These are phyloP conservation scores for Pseudonitzschia multistriata DNA, from an alignment of 108 stramenopile genomes.

Conservation along the genomic window DNA sequence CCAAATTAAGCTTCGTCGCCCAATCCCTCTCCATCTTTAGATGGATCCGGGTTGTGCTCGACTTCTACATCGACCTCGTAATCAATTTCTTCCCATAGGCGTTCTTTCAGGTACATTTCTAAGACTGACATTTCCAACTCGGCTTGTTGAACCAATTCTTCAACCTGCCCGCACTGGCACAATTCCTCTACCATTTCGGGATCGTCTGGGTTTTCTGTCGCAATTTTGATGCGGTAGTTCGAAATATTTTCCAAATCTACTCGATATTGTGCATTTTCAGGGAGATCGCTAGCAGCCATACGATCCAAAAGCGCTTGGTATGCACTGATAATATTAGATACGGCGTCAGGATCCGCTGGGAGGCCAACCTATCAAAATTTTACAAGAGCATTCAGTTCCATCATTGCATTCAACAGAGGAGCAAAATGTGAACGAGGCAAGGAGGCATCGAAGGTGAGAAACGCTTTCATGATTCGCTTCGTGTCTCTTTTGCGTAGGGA, in stretches of 20 bases:
- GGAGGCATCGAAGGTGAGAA: background rate
- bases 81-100: slow-evolving; percentile 79
- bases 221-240: slow-evolving; percentile 71
- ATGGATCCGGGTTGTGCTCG: slow-evolving; percentile 52
- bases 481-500: background rate
- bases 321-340: slow-evolving; percentile 75
- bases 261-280: slow-evolving; percentile 80
- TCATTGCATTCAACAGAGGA: background rate
- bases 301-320: slow-evolving; percentile 85
- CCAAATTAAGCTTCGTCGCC: slow-evolving; percentile 21
- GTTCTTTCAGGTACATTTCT: slow-evolving; percentile 82
- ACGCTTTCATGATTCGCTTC: background rate
- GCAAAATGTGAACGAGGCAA: slow-evolving; percentile 4
- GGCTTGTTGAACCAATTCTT: slow-evolving; percentile 89
- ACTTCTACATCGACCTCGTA: slow-evolving; percentile 42
- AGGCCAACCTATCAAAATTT: slow-evolving; percentile 66
- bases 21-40: slow-evolving; percentile 44
- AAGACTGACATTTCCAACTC: slow-evolving; percentile 88
- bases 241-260: slow-evolving; percentile 81
- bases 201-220: slow-evolving; percentile 72
- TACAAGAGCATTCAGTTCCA: background rate
- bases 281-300: slow-evolving; percentile 83
- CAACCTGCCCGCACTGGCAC: slow-evolving; percentile 88
- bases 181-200: slow-evolving; percentile 84
- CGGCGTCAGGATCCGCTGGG: slow-evolving; percentile 79